Conservation (phyloP, 192 early-diverging fungal species). For the Gigaspora rosea region DNA sequence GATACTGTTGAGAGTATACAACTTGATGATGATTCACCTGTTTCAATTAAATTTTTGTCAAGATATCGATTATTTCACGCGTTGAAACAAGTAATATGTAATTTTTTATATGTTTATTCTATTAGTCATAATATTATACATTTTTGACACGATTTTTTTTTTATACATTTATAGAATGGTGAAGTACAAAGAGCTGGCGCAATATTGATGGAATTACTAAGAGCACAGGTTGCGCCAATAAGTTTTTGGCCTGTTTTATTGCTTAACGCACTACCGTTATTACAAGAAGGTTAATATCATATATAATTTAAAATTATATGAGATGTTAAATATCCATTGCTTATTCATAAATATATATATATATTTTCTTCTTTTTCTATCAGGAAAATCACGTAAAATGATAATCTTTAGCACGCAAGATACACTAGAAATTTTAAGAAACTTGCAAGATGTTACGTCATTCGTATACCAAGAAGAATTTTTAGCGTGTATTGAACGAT, state of each 20-base stretch:
- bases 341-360: no score
- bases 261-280: slow-evolving; percentile 21
- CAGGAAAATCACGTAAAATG: neutral
- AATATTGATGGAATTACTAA: slow-evolving; percentile 3
- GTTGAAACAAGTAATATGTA: neutral
- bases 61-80: slow-evolving; percentile 20
- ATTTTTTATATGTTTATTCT: neutral
- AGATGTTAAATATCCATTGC: no score
- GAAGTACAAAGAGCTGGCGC: neutral
- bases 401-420: neutral
- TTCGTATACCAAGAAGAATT: neutral
- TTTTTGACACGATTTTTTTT: no score
- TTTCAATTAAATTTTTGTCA: slow-evolving; percentile 24
- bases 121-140: no score
- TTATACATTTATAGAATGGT: no score
- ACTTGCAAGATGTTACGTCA: slow-evolving; percentile 5
- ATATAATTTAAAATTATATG: no score
- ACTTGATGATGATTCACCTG: neutral
- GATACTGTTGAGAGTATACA: slow-evolving; percentile 17
- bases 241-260: slow-evolving; percentile 21
- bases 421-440: slow-evolving; percentile 19
- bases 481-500: neutral
- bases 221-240: slow-evolving; percentile 6
- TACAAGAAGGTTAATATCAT: neutral
- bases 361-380: no score